These are phyloP conservation scores for Cutaneotrichosporon cutaneum DNA, from an alignment of 1,284 basidiomycete species.

Conservation along the genomic window DNA sequence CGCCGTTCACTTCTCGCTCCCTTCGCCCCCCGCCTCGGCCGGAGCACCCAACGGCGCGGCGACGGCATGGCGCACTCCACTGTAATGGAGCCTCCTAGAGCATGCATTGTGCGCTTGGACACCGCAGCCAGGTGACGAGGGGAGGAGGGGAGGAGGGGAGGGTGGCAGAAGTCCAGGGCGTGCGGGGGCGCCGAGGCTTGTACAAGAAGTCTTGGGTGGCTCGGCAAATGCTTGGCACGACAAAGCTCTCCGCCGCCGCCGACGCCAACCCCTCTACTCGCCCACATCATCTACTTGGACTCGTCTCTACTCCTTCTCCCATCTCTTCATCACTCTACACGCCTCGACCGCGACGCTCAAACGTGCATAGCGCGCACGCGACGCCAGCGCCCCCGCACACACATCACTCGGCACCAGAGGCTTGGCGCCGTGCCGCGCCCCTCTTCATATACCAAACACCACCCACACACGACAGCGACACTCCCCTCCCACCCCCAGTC, in stretches of 20 bases:
- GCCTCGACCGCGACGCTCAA: too few relatives aligned
- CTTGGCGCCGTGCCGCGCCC: not conserved
- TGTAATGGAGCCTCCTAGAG: too few relatives aligned
- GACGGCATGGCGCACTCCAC: too few relatives aligned
- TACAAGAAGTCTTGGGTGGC: not conserved
- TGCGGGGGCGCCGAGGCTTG: not conserved
- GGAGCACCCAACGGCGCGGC: too few relatives aligned
- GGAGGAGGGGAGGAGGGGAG: not conserved
- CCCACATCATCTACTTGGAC: not conserved
- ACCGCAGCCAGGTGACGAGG: too few relatives aligned
- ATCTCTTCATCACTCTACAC: not conserved
- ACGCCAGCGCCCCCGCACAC: not conserved
- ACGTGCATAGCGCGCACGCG: not conserved
- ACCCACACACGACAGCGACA: not conserved
- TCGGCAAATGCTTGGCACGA: not conserved
- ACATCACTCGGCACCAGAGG: not conserved
- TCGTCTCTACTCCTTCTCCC: not conserved
- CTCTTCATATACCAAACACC: not conserved
- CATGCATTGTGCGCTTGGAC: too few relatives aligned
- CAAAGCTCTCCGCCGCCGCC: too few relatives aligned
- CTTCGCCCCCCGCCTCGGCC: too few relatives aligned
- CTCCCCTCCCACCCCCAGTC: not conserved
- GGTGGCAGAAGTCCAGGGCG: not conserved
- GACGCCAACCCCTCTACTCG: too few relatives aligned
- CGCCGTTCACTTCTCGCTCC: too few relatives aligned